Conservation (phyloP, 1,284 basidiomycete genomes). For the Naganishia albida region DNA sequence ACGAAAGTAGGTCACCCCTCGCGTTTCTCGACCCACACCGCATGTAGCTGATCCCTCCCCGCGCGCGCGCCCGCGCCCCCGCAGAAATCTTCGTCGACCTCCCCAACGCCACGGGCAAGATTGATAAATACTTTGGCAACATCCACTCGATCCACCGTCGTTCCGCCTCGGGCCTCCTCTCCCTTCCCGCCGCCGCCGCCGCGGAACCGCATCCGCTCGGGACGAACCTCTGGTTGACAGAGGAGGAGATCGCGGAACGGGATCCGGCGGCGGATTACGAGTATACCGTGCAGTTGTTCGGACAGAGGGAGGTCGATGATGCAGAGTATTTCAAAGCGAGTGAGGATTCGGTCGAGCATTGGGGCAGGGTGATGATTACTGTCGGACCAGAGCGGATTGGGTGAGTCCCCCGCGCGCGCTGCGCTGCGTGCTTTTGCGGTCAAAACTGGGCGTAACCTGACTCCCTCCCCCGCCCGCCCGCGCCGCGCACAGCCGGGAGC, state of each 20-base stretch:
- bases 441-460: too few species aligned
- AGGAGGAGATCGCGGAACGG: conserved; percentile 67
- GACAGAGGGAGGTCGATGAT: conserved; percentile 49
- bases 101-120: conserved; percentile 51
- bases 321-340: conserved; percentile 51
- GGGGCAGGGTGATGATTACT: conserved; percentile 46
- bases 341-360: conserved; percentile 57
- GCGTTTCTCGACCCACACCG: conserved; percentile 50
- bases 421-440: too few species aligned
- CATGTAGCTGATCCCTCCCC: background rate
- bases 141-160: conserved; percentile 39
- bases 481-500: conserved; percentile 92
- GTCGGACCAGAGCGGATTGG: conserved; percentile 76
- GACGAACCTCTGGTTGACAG: conserved; percentile 72
- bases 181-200: conserved; percentile 39
- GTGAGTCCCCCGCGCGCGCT: conserved; percentile 60
- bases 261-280: conserved; percentile 83
- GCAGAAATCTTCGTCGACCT: conserved; percentile 80
- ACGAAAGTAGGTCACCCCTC: conserved; percentile 65
- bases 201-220: conserved; percentile 60
- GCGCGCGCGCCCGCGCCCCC: conserved; percentile 28
- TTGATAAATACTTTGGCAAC: conserved; percentile 66
- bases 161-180: conserved; percentile 65
- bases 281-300: conserved; percentile 78
- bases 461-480: too few species aligned